phyloP scores from a whole-genome alignment of 208 protist species.

The Trypanosoma boissoni region DNA sequence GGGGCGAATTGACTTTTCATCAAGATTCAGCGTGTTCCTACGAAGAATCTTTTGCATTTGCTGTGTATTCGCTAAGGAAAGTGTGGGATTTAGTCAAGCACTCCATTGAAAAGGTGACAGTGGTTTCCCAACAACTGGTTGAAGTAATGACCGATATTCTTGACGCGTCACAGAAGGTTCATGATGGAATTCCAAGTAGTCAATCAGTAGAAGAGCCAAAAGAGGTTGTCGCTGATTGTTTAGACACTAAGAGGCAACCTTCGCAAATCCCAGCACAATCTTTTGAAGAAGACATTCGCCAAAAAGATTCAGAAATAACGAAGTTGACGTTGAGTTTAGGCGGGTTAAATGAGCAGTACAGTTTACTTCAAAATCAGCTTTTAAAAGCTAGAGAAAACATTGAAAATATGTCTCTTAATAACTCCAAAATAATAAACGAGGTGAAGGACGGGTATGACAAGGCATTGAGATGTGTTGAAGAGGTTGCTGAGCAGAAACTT shows the following conservation, averaged over 20 bases:
- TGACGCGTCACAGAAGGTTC: not conserved
- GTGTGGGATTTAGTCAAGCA: slow-evolving; percentile 6
- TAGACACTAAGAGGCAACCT: not conserved
- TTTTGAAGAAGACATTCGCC: slow-evolving; percentile 4
- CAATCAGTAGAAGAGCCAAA: too few species aligned
- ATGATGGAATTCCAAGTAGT: too few species aligned
- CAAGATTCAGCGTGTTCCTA: not conserved
- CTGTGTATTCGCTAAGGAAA: slow-evolving; percentile 8
- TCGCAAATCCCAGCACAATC: slow-evolving; percentile 3
- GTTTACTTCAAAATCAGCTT: not conserved
- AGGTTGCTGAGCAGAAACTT: not conserved
- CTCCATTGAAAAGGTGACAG: slow-evolving; percentile 10
- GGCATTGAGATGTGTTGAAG: not conserved
- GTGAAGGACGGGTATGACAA: slow-evolving; percentile 1
- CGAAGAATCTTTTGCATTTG: slow-evolving; percentile 5
- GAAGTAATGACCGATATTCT: not conserved
- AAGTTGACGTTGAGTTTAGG: slow-evolving; percentile 2
- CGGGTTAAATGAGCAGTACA: slow-evolving; percentile 1
- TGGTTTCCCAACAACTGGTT: slow-evolving; percentile 7
- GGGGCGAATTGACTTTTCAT: not conserved
- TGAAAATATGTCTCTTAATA: too few species aligned
- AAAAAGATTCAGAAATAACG: slow-evolving; percentile 11
- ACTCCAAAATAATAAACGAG: too few species aligned
- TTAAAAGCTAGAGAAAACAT: slow-evolving; percentile 15
- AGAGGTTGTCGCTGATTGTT: too few species aligned